Base-by-base conservation (phyloP, 2,329 filamentous ascomycete species). In the Magnaporthiopsis incrustans region DNA sequence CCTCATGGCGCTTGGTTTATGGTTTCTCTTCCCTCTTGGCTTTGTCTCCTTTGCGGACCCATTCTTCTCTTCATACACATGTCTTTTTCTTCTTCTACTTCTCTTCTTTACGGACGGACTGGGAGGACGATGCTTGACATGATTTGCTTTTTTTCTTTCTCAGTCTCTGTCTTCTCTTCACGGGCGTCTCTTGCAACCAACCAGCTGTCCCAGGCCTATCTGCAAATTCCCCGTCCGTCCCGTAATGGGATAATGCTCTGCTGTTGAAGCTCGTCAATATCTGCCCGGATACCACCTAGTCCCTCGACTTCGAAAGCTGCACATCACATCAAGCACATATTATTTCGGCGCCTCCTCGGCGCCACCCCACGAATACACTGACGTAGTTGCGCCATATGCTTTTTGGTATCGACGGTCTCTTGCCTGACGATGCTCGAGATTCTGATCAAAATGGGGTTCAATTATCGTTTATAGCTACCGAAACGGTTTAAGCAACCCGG, bases 1-100 rank as follows among this genome's bases (percentile, higher is more conserved):
- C n/a, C 44, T 53, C 44, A 53, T n/a, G 44, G 12, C 59, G 59
- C 33, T 60, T 35, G 33, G 33, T 4, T 15, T 30, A 44, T 14
- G n/a, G 59, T n/a, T 33, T 38, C 57, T 32, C 38, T 38, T 67
- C 25, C 58, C 25, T 57, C 63, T 44, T 56, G 38, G 35, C 25
- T 14, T 22, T 38, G 4, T 62, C 30, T 53, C 8, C 11, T 35
- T 53, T 60, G n/a, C 18, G 14, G 35, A 2, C 35, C 27, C 25
- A 33, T 63, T n/a, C 3, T n/a, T 63, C 32, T 56, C 56, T 57
- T 62, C 33, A 35, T 53, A 12, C 22, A 56, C n/a, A 57, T 63
- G 61, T n/a, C 56, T n/a, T 27, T 53, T 25, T 38, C 35, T 62
- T 12, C 57, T 18, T 22, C 27, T 30, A 3, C 27, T 30, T 35